Base-by-base conservation (phyloP, 2,329 filamentous ascomycete species). In the Pestalotiopsis sp. region DNA sequence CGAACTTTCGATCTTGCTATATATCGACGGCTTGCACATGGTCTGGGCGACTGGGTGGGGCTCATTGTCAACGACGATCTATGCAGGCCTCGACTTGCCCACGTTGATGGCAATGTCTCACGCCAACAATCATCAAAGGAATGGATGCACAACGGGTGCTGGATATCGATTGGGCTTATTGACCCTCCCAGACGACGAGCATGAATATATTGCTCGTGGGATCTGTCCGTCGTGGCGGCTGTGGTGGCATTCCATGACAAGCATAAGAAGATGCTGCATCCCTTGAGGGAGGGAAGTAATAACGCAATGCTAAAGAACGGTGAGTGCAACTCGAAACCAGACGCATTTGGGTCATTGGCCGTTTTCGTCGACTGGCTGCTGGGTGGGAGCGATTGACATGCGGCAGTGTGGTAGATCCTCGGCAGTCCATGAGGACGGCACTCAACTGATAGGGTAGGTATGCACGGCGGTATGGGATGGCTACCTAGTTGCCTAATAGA, bases 401-500 rank as follows among this genome's bases (percentile, higher is more conserved):
- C 45, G 11, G 45, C 17, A 52, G 7, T 52, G 17, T 52, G 45
- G 45, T 52, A 17, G 45, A 52, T 52, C 14, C 45, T 52, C 45
- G 45, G 45, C 45, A 52, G 45, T 52, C n/a, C 14, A 5, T 52
- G 45, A n/a, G 45, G n/a, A 9, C 17, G 45, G 7, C 45, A 17
- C 25, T 27, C 25, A 27, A 27, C 14, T n/a, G 45, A 52, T 31
- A 31, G 31, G 31, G 14, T 52, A 27, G 27, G 23, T 27, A 14
- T 59, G 57, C 57, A 59, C 6, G 45, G 23, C 27, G 13, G 20
- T 36, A 59, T 59, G 23, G 57, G 20, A 59, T 27, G 57, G 6
- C 27, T 25, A 14, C 57, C 57, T 57, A 63, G 56, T 57, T 68
- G 73, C 71, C 74, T 73, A 73, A 70, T 70, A 73, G 70, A 58